A percentile compares a stretch with the other conserved stretches of the same genome.
Conservation (phyloP, 306 rosid genomes). For the Erythrophleum fordii region DNA sequence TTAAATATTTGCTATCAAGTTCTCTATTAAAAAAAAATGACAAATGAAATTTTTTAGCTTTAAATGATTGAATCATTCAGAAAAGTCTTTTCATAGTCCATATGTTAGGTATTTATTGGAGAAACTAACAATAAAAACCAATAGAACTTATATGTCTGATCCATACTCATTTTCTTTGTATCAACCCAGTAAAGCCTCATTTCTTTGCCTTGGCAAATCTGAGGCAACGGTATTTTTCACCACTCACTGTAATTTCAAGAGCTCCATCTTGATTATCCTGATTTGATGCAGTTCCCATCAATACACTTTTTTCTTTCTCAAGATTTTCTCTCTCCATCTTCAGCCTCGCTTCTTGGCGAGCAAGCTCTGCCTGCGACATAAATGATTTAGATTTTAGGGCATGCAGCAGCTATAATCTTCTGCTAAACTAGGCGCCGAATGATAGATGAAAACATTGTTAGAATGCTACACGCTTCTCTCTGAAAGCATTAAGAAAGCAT, state of each 20-base stretch:
- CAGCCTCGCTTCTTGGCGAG: slow-evolving; percentile 91
- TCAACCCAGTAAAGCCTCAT: slow-evolving; percentile 47
- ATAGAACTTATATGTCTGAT: too few relatives aligned
- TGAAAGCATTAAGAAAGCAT: background rate
- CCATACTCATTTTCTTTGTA: background rate
- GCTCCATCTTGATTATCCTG: slow-evolving; percentile 97
- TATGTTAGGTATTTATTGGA: background rate
- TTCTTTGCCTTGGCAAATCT: slow-evolving; percentile 96
- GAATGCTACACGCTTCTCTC: background rate
- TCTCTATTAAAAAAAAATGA: background rate
- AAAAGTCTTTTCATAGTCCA: background rate
- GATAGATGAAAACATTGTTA: slow-evolving; percentile 7
- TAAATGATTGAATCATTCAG: background rate
- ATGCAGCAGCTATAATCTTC: background rate
- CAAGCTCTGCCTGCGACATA: slow-evolving; percentile 76
- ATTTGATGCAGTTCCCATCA: slow-evolving; percentile 96
- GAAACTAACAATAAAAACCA: background rate
- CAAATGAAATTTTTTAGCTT: background rate
- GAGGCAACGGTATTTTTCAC: slow-evolving; percentile 94
- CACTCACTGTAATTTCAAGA: slow-evolving; percentile 97
- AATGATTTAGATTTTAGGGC: slow-evolving; percentile 1
- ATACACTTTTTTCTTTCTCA: slow-evolving; percentile 93
- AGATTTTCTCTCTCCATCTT: slow-evolving; percentile 97
- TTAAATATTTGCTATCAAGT: too few relatives aligned
- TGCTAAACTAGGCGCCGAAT: background rate